Conservation (phyloP, 495 filamentous ascomycete species). For the Penicillium angulare region DNA sequence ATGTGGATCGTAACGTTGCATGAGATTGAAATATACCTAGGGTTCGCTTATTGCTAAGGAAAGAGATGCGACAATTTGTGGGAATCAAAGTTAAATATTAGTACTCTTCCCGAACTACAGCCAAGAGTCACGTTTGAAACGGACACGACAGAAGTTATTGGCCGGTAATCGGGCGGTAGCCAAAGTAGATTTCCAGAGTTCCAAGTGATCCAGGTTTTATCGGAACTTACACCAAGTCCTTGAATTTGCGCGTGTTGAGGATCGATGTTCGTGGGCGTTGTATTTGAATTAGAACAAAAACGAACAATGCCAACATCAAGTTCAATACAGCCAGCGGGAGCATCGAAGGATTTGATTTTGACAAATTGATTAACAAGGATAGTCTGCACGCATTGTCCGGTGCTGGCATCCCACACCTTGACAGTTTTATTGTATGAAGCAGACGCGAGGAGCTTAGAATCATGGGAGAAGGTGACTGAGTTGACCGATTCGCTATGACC, state of each 20-base stretch:
- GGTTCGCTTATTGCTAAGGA: too few species aligned
- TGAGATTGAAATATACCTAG: too few species aligned
- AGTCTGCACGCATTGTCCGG: too few species aligned
- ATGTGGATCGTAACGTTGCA: too few species aligned
- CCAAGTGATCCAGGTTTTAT: slow-evolving; percentile 6
- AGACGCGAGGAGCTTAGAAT: slow-evolving; percentile 21
- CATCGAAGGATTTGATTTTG: neutral
- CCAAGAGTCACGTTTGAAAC: neutral
- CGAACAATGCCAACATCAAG: neutral
- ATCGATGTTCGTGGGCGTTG: neutral
- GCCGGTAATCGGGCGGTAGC: slow-evolving; percentile 8
- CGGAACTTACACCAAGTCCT: neutral
- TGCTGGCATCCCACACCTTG: slow-evolving; percentile 30
- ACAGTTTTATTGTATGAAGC: too few species aligned
- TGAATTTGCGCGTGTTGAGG: neutral
- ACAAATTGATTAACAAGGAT: neutral
- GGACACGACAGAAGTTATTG: neutral
- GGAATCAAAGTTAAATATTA: slow-evolving; percentile 1
- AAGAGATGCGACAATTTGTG: too few species aligned
- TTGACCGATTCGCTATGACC: slow-evolving; percentile 17
- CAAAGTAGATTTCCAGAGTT: slow-evolving; percentile 5
- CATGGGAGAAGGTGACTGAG: slow-evolving; percentile 21
- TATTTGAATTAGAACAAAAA: neutral
- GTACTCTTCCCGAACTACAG: slow-evolving; percentile 4
- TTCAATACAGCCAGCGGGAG: slow-evolving; percentile 7